These are phyloP conservation scores for Penicillium sp. DNA, from an alignment of 2,329 filamentous ascomycete species.

Conservation along the genomic window DNA sequence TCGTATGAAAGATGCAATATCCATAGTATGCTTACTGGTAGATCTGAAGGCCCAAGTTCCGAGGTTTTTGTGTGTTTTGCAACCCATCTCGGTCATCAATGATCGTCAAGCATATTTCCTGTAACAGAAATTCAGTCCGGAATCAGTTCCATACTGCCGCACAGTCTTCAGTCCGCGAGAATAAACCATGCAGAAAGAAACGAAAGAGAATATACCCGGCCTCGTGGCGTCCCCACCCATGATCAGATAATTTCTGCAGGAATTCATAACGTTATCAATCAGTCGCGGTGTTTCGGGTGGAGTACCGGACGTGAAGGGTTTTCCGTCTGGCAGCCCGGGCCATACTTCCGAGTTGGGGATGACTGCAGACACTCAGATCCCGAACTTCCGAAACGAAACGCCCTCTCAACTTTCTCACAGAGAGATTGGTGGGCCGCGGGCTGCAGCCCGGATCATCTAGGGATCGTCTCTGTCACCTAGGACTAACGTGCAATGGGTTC, in stretches of 20 bases:
- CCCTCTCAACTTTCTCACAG: neutral
- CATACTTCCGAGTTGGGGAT: neutral
- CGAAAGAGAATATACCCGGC: neutral
- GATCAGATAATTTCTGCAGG: constrained; percentile 12
- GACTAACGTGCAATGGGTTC: neutral
- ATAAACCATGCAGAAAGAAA: neutral
- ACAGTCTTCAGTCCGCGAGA: neutral
- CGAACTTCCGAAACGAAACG: neutral
- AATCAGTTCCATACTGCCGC: neutral
- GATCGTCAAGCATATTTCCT: neutral
- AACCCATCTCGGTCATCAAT: neutral
- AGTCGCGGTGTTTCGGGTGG: neutral
- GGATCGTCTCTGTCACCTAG: neutral
- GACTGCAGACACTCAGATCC: neutral
- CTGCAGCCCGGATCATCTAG: neutral
- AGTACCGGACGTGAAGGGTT: neutral
- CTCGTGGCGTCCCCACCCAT: constrained; percentile 5
- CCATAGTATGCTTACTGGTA: too few relatives aligned
- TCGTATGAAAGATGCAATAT: neutral
- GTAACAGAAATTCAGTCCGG: neutral
- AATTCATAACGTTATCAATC: constrained; percentile 1
- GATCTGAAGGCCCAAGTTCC: neutral
- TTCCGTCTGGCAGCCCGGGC: neutral
- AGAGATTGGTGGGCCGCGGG: neutral
- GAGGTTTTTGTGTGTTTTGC: neutral